A percentile compares a stretch with the other conserved stretches of the same genome.
phyloP scores from a whole-genome alignment of 208 protist genomes.

The Trypanosoma caninum region DNA sequence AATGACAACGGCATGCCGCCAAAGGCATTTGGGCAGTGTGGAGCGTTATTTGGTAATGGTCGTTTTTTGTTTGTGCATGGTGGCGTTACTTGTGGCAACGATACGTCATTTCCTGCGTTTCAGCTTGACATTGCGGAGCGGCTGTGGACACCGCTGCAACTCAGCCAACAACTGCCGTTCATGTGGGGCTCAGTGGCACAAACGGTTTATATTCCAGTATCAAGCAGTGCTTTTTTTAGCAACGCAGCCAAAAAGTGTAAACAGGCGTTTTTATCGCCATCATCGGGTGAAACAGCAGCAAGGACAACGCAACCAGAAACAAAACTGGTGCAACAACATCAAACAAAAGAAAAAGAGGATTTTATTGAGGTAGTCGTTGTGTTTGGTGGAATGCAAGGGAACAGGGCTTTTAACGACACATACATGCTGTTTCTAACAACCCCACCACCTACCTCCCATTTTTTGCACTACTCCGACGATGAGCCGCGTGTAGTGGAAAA shows the following conservation, averaged over 20 bases:
- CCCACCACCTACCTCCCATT: constrained; percentile 4
- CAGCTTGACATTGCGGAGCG: constrained; percentile 34
- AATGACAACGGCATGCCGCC: constrained; percentile 25
- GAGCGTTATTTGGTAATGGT: constrained; percentile 21
- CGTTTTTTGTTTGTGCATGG: constrained; percentile 44
- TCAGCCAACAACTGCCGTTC: constrained; percentile 14
- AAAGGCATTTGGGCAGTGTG: constrained; percentile 58
- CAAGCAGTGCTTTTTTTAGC: no score
- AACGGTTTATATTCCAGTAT: constrained; percentile 31
- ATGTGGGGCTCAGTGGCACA: constrained; percentile 56
- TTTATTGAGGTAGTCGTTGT: constrained; percentile 62
- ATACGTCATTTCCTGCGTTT: constrained; percentile 23
- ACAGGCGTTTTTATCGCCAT: neutral
- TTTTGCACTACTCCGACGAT: constrained; percentile 3
- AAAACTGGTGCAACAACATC: neutral
- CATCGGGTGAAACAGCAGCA: neutral
- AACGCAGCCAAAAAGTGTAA: no score
- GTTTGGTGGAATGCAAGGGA: constrained; percentile 62
- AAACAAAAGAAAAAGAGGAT: neutral
- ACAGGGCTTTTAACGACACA: constrained; percentile 27
- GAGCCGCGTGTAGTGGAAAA: constrained; percentile 10
- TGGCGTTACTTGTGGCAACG: constrained; percentile 29
- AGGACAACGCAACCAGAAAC: neutral
- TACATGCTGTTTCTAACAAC: constrained; percentile 41
- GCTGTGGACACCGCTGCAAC: constrained; percentile 29